Conservation (phyloP, 345 rosid species). For the Syzygium aqueum region DNA sequence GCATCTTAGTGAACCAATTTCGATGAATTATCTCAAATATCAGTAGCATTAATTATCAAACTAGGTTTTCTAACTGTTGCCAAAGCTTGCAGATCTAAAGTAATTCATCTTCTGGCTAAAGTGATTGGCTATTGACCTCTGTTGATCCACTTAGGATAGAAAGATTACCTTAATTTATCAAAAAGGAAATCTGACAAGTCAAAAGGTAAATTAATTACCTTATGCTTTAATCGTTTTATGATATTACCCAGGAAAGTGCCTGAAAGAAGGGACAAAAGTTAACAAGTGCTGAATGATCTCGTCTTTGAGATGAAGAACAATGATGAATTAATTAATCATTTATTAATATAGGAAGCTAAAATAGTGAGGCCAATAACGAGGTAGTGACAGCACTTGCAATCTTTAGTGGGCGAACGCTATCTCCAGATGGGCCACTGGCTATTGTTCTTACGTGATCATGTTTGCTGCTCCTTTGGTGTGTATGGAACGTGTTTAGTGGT, state of each 20-base stretch:
- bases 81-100: background rate
- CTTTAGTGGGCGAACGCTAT: background rate
- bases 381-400: background rate
- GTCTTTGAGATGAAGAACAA: background rate
- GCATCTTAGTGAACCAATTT: background rate
- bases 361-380: background rate
- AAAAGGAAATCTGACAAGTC: background rate
- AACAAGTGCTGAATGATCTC: background rate
- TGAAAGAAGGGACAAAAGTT: background rate
- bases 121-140: background rate
- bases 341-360: background rate
- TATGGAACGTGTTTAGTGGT: background rate
- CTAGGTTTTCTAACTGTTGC: background rate
- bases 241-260: background rate
- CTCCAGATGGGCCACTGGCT: background rate
- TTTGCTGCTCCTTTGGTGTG: background rate
- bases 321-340: background rate
- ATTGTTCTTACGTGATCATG: background rate
- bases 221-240: background rate
- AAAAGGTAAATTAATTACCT: background rate
- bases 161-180: background rate
- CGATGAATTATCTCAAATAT: background rate
- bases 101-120: background rate
- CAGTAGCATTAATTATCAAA: background rate
- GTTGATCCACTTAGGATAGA: background rate